Evolutionary conservation across 352 stramenopile genomes (phyloP).

Genomic region (Phytophthora gonapodyides): DNA sequence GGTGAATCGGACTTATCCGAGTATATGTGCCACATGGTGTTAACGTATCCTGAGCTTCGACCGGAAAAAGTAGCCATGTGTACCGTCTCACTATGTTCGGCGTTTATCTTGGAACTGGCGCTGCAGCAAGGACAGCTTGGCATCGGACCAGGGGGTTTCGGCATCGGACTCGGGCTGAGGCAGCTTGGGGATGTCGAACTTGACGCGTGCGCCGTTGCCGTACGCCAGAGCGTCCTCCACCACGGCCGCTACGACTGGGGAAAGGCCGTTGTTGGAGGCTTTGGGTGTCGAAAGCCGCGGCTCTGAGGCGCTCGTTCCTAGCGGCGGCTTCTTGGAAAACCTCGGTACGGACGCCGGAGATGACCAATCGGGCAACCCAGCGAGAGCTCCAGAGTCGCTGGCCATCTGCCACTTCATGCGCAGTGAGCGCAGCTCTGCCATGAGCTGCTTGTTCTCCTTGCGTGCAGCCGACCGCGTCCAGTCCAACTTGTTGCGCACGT

Average conservation of each 20-base stretch:
- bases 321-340: slow-evolving; percentile 43
- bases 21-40: slow-evolving; percentile 1
- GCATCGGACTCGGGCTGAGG: slow-evolving; percentile 62
- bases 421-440: slow-evolving; percentile 58
- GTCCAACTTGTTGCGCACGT: slow-evolving; percentile 96
- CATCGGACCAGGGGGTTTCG: slow-evolving; percentile 74
- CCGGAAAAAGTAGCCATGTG: slow-evolving; percentile 11
- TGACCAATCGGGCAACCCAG: slow-evolving; percentile 55
- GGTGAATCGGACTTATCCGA: slow-evolving; percentile 17
- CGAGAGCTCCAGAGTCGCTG: slow-evolving; percentile 55
- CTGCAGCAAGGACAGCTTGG: slow-evolving; percentile 57
- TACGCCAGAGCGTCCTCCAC: slow-evolving; percentile 39
- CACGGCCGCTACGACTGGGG: slow-evolving; percentile 26
- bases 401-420: slow-evolving; percentile 82
- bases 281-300: slow-evolving; percentile 38
- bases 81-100: slow-evolving; percentile 18
- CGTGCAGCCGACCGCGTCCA: slow-evolving; percentile 90
- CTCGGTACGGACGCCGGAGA: slow-evolving; percentile 24
- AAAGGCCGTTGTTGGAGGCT: slow-evolving; percentile 37
- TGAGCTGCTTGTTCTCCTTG: slow-evolving; percentile 82
- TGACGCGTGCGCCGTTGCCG: slow-evolving; percentile 36
- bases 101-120: slow-evolving; percentile 38
- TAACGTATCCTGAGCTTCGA: slow-evolving; percentile 16
- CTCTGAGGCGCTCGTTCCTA: slow-evolving; percentile 60
- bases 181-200: slow-evolving; percentile 82